A percentile compares a stretch with the other conserved stretches of the same genome.
phyloP scores from a whole-genome alignment of 352 stramenopile species.

The Globisporangium nunn region DNA sequence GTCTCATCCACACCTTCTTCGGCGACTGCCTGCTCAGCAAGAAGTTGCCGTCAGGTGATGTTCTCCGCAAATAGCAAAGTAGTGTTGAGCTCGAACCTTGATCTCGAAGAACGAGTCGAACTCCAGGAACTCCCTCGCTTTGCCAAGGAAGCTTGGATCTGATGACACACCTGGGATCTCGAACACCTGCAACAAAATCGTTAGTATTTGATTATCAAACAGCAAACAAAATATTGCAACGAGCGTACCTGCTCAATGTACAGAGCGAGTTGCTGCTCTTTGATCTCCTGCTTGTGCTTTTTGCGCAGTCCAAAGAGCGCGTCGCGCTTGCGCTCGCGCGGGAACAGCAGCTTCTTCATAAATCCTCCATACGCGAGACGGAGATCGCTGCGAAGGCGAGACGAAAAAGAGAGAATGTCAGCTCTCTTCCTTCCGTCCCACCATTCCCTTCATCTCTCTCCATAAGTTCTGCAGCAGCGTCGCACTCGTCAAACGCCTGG shows the following conservation, averaged over 20 bases:
- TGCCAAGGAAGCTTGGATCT: constrained; percentile 27
- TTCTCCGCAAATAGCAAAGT: not conserved
- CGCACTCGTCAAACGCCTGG: constrained; percentile 67
- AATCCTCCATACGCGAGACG: constrained; percentile 34
- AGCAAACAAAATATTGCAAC: constrained; percentile 1
- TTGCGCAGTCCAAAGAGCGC: constrained; percentile 67
- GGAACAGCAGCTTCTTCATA: constrained; percentile 57
- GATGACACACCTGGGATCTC: constrained; percentile 37
- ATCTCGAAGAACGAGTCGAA: constrained; percentile 72
- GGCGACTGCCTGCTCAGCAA: not conserved
- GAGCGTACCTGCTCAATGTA: constrained; percentile 53
- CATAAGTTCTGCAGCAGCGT: not conserved
- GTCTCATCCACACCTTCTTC: not conserved
- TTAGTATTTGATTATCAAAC: not conserved
- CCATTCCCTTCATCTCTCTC: not conserved
- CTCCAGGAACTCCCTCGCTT: constrained; percentile 49
- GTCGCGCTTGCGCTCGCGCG: constrained; percentile 61
- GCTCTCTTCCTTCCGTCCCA: not conserved
- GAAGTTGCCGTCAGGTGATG: not conserved
- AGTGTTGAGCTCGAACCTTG: constrained; percentile 20
- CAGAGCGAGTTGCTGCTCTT: constrained; percentile 61
- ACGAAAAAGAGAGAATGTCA: not conserved
- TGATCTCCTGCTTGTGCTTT: constrained; percentile 58
- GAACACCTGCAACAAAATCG: constrained; percentile 27
- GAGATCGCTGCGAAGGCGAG: constrained; percentile 33